Base-by-base conservation (phyloP, 1,284 basidiomycete genomes). In the Pulveroboletus sp. region DNA sequence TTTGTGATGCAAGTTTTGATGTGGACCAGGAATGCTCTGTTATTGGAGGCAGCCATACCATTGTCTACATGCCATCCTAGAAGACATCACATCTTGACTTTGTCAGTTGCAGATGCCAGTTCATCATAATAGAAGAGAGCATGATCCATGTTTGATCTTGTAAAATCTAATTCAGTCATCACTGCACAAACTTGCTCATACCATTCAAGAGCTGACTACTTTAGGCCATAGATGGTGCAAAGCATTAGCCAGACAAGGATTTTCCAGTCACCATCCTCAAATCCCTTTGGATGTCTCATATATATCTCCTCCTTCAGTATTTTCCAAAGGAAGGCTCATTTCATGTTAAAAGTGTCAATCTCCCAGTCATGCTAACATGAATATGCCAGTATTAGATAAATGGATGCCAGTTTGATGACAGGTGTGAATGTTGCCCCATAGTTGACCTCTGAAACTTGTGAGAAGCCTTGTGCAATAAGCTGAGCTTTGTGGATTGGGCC, bases 391-490 rank as follows among this genome's bases (percentile, higher is more conserved):
- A 74, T 46, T 9, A 76, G 39, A 1, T 71, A 58, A 3, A 77
- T 59, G 0, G 69, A 67, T 0, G 61, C 20, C 1, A 65, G 57
- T 0, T 59, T n/a, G n/a, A n/a, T n/a, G n/a, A n/a, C n/a, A n/a
- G n/a, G 38, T 0, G 60, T 58, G 0, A 73, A 66, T 0, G 71
- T 72, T 0, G 70, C 63, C n/a, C n/a, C n/a, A 44, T 65, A 74
- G 0, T 82, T 74, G 2, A 77, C 44, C 0, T 78, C 74, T 1
- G 67, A 62, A 0, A n/a, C n/a, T n/a, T n/a, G n/a, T n/a, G n/a
- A n/a, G n/a, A n/a, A n/a, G n/a, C n/a, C n/a, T n/a, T n/a, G 68
- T 0, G 73, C 74, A 0, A 79, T 74, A 0, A 80, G 66, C 0
- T 68, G 50, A 0, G 75, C 78, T 49, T 81, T 81, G 56, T 67